Base-by-base conservation (phyloP, 148 eudicot species). In the Cornus controversa region DNA sequence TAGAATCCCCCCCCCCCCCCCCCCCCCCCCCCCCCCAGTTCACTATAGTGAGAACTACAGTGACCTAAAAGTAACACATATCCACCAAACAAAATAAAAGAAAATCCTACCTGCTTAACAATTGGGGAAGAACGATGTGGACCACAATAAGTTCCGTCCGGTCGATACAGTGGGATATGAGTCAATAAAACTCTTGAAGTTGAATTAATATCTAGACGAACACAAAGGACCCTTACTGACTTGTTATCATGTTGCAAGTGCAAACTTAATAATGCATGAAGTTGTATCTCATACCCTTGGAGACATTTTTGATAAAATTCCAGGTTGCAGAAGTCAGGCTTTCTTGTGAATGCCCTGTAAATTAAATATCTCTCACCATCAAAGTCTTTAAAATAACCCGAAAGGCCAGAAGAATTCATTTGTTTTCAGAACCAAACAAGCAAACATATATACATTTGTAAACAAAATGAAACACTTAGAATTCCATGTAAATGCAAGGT, bases 91-190 rank as follows among this genome's bases (percentile, higher is more conserved):
- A 15, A 8, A 6, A 77, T 36, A 47, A 66, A 53, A 72, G 25
- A 22, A 64, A 63, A 64, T 28, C 22, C 63, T 72, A 96, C 99
- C 97, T 96, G 99, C 83, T 96, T 90, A 74, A 93, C 87, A 75
- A 96, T 64, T 57, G 89, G 83, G 66, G 98, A 96, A 75, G 89
- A 82, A 53, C 99, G 99, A 74, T 89, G 58, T 62, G 91, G 90
- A 67, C 99, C 99, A 82, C 99, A 96, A 28, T 84, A 75, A 84
- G 99, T 93, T 89, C 81, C 66, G 85, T 93, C 91, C 5, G 91
- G 88, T 11, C 99, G 98, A 79, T 91, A 90, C n/a, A 96, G 80
- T 28, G 99, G 99, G 77, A 96, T 93, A 79, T 93, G 99, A 60
- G 94, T 90, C 84, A 96, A 86, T 64, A 96, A 75, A 77, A 96